Conservation (phyloP, 768 basidiomycete genomes). For the Mycena leptocephala region DNA sequence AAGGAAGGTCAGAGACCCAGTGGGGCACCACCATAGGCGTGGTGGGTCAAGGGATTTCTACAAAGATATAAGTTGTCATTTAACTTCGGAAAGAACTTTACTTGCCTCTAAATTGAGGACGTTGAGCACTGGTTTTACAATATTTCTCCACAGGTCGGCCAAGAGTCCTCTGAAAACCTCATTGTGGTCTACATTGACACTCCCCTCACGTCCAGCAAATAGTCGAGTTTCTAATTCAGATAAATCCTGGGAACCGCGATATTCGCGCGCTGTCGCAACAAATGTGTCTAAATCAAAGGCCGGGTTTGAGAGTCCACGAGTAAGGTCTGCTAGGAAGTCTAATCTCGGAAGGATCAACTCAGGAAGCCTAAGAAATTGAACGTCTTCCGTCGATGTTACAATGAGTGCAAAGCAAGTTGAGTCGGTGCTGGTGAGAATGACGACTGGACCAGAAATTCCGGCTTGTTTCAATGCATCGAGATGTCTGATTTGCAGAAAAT, state of each 20-base stretch:
- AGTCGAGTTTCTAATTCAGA: not conserved
- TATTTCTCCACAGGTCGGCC: not conserved
- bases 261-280: no score
- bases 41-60: not conserved
- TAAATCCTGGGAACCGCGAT: not conserved
- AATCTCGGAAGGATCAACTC: no score
- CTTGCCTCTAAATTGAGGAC: not conserved
- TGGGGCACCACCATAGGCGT: not conserved
- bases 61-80: not conserved
- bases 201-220: not conserved
- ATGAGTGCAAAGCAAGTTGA: not conserved
- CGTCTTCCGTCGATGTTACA: no score
- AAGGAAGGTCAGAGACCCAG: not conserved
- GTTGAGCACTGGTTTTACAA: not conserved
- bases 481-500: no score
- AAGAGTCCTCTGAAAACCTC: not conserved
- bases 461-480: no score
- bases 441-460: not conserved
- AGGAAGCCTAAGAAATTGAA: no score
- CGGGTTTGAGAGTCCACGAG: no score
- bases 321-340: no score
- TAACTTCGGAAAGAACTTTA: not conserved
- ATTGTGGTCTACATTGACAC: not conserved
- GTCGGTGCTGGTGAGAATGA: not conserved
- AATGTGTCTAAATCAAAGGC: no score